Conservation (phyloP, 2,329 filamentous ascomycete genomes). For the Stagonosporopsis vannaccii region DNA sequence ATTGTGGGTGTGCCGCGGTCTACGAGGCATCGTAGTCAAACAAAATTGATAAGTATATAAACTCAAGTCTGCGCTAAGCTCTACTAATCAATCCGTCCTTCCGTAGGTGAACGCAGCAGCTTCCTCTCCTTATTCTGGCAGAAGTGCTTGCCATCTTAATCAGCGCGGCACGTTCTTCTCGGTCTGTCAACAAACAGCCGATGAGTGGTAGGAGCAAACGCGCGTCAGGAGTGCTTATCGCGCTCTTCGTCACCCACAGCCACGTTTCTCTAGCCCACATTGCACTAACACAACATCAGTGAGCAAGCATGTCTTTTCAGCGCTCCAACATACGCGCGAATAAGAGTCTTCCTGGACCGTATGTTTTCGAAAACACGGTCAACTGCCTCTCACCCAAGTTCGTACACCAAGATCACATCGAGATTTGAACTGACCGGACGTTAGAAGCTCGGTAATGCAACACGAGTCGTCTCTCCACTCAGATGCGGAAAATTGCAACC, state of each 20-base stretch:
- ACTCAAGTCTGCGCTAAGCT: no score
- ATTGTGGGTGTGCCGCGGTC: no score
- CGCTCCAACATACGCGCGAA: slow-evolving; percentile 37
- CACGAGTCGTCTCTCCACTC: neutral
- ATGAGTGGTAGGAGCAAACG: neutral
- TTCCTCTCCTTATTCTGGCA: neutral
- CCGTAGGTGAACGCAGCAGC: neutral
- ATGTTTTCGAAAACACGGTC: slow-evolving; percentile 26
- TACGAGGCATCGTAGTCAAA: no score
- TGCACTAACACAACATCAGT: slow-evolving; percentile 14
- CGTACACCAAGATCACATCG: neutral
- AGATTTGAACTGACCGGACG: neutral
- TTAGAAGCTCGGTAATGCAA: neutral
- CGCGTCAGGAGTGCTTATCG: neutral
- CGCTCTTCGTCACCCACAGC: neutral
- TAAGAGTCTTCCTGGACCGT: slow-evolving; percentile 41
- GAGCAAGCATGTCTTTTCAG: slow-evolving; percentile 35
- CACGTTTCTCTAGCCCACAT: neutral
- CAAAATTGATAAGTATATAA: no score
- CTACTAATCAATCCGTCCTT: neutral
- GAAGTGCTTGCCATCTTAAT: neutral
- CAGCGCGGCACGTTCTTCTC: neutral
- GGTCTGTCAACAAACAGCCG: neutral
- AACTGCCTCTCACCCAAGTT: slow-evolving; percentile 8
- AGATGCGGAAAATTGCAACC: neutral